Conservation (phyloP, 2,329 filamentous ascomycete genomes). For the Fusarium nanum region DNA sequence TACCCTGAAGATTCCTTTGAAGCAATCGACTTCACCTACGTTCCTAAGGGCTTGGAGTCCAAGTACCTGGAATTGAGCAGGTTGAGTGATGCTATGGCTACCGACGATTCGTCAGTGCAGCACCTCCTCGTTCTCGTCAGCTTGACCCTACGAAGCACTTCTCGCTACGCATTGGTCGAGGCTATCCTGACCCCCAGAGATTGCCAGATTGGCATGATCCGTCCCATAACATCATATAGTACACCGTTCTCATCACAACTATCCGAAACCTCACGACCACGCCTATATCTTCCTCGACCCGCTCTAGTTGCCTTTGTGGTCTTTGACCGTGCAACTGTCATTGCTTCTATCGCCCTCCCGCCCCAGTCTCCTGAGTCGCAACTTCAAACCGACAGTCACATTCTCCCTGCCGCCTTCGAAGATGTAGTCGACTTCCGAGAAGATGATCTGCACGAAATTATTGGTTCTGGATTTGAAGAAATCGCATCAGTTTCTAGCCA, state of each 20-base stretch:
- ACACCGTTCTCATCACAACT: conserved; percentile 59
- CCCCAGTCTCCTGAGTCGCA: conserved; percentile 81
- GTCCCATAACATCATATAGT: conserved; percentile 74
- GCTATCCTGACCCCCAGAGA: conserved; percentile 67
- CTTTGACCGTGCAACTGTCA: conserved; percentile 80
- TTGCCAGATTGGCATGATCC: conserved; percentile 71
- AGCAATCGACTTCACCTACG: conserved; percentile 82
- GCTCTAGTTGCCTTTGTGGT: conserved; percentile 84
- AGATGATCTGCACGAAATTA: conserved; percentile 71
- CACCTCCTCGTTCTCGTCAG: conserved; percentile 72
- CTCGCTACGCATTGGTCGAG: conserved; percentile 82
- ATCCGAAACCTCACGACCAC: conserved; percentile 62
- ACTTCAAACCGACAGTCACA: conserved; percentile 74
- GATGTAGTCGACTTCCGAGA: conserved; percentile 85
- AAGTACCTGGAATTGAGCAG: conserved; percentile 64
- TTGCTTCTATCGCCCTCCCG: conserved; percentile 77
- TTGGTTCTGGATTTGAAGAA: conserved; percentile 74
- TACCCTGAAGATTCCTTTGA: conserved; percentile 72
- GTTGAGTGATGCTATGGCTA: conserved; percentile 62
- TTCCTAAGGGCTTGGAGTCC: conserved; percentile 63
- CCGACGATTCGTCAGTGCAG: conserved; percentile 64
- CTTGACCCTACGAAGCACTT: conserved; percentile 62
- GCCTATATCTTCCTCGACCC: conserved; percentile 81
- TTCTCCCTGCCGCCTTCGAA: conserved; percentile 77
- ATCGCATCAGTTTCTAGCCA: conserved; percentile 50